phyloP scores from a whole-genome alignment of 2,329 filamentous ascomycete species.

The Pseudopithomyces chartarum region DNA sequence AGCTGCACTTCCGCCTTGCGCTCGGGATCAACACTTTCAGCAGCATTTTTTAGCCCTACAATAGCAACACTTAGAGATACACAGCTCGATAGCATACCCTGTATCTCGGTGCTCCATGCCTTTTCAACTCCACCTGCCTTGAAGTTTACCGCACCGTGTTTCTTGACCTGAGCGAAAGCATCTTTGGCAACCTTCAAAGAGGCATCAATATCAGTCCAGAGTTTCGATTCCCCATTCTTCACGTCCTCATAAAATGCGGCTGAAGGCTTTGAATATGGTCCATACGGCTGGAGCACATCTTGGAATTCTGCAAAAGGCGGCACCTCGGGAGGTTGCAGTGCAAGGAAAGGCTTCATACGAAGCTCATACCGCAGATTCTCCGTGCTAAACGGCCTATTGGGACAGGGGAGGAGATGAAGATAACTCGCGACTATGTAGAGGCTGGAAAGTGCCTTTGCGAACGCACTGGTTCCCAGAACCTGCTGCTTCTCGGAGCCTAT shows the following conservation, averaged over 20 bases:
- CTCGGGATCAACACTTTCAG: conserved; percentile 8
- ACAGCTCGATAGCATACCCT: conserved; percentile 38
- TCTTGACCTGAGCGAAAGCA: conserved; percentile 44
- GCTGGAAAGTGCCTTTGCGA: conserved; percentile 44
- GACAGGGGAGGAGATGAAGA: conserved; percentile 55
- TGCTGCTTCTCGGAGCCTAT: conserved; percentile 33
- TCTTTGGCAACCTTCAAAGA: conserved; percentile 41
- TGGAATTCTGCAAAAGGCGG: conserved; percentile 68
- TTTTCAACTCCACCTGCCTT: conserved; percentile 43
- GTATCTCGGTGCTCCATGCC: conserved; percentile 45
- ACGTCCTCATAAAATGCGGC: conserved; percentile 13
- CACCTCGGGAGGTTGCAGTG: conserved; percentile 69
- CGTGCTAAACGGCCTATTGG: conserved; percentile 68
- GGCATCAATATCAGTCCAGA: conserved; percentile 35
- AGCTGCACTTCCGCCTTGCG: conserved; percentile 32
- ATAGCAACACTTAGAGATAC: conserved; percentile 38
- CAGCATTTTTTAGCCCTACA: conserved; percentile 28
- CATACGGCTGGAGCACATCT: conserved; percentile 36
- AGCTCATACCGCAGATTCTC: conserved; percentile 76
- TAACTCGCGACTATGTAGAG: conserved; percentile 72
- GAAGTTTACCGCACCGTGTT: conserved; percentile 36
- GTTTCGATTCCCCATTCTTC: conserved; percentile 3
- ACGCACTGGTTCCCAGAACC: conserved; percentile 27
- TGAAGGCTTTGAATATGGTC: conserved; percentile 23
- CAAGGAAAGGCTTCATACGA: conserved; percentile 82